Evolutionary conservation across 257 asterid species (phyloP).

Genomic region (Scutellaria minor): DNA sequence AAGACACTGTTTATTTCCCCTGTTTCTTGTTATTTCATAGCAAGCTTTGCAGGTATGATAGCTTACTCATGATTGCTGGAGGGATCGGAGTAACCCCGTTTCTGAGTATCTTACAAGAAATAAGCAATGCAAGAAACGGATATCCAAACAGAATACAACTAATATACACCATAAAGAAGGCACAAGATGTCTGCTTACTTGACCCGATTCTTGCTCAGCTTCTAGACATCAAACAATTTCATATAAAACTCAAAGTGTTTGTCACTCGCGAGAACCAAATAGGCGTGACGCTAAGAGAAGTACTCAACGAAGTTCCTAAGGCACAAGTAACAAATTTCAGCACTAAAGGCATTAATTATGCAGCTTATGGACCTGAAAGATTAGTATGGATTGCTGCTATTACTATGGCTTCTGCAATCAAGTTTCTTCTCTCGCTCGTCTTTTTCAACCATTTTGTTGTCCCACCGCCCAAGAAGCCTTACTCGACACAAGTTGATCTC

Average conservation of each 20-base stretch:
- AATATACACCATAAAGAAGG: conserved; percentile 52
- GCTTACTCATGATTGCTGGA: conserved; percentile 78
- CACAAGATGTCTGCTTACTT: conserved; percentile 60
- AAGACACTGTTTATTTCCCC: neutral
- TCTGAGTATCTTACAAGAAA: conserved; percentile 70
- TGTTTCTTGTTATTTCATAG: neutral
- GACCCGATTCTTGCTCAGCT: conserved; percentile 60
- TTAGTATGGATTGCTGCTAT: conserved; percentile 51
- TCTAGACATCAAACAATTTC: conserved; percentile 42
- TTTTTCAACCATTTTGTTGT: conserved; percentile 54
- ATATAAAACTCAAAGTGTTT: conserved; percentile 54
- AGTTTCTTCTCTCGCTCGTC: conserved; percentile 52
- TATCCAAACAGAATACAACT: conserved; percentile 59
- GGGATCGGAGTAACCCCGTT: conserved; percentile 90
- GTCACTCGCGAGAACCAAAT: conserved; percentile 64
- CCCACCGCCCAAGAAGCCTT: conserved; percentile 44
- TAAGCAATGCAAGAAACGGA: conserved; percentile 39
- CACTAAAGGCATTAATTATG: conserved; percentile 39
- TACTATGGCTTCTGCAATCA: conserved; percentile 46
- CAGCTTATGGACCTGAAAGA: conserved; percentile 56
- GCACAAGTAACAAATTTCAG: conserved; percentile 43
- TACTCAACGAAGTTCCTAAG: conserved; percentile 45
- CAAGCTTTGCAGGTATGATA: conserved; percentile 58
- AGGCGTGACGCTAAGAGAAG: conserved; percentile 48
- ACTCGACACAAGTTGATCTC: conserved; percentile 61